phyloP scores from a whole-genome alignment of 768 basidiomycete genomes.

The Rhizopogon vesiculosus region DNA sequence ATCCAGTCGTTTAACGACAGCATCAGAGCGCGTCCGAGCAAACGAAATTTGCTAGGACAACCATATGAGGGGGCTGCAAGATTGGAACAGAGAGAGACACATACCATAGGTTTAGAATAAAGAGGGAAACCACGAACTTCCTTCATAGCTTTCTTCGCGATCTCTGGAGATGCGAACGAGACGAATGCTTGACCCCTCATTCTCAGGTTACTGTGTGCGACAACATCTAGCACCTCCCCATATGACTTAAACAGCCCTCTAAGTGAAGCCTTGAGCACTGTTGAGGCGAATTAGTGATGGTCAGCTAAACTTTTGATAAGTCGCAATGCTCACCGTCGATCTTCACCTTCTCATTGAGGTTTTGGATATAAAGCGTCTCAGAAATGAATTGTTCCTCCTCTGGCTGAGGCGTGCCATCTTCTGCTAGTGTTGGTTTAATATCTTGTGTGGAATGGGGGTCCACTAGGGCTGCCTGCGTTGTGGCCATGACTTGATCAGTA shows the following conservation, averaged over 20 bases:
- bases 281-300: conserved; percentile 6
- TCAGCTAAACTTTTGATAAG: background rate
- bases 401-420: conserved; percentile 11
- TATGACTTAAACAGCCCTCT: conserved; percentile 90
- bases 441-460: conserved; percentile 23
- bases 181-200: conserved; percentile 99
- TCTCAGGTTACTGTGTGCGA: conserved; percentile 88
- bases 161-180: conserved; percentile 78
- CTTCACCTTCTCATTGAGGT: conserved; percentile 93
- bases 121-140: conserved; percentile 93
- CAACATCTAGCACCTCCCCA: conserved; percentile 91
- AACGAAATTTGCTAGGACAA: conserved; percentile 85
- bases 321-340: conserved; percentile 48
- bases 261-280: conserved; percentile 87
- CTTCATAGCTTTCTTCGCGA: conserved; percentile 82
- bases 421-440: conserved; percentile 14
- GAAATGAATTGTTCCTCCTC: conserved; percentile 46
- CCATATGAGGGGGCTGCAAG: background rate
- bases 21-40: conserved; percentile 84
- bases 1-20: conserved; percentile 77
- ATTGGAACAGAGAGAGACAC: conserved; percentile 21
- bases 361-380: conserved; percentile 94
- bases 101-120: conserved; percentile 95
- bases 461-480: conserved; percentile 28
- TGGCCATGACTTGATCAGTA: conserved; percentile 28